Conservation (phyloP, 805 yeast species). For the Brettanomyces custersianus region DNA sequence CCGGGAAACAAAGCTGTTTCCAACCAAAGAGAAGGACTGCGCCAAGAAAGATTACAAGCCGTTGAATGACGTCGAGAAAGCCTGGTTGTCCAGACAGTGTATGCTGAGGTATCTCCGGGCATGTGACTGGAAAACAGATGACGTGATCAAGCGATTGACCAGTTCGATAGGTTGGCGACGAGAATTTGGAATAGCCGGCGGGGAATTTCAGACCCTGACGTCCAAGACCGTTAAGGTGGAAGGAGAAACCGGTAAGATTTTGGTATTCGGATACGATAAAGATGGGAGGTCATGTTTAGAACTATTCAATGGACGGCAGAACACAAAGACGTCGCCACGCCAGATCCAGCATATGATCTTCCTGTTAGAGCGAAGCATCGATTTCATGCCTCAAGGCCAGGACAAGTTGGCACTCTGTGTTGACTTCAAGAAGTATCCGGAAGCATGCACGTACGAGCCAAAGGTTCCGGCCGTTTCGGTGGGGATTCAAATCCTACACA, state of each 20-base stretch:
- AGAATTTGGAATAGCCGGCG: conserved; percentile 67
- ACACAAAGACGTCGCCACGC: conserved; percentile 81
- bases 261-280: conserved; percentile 81
- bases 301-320: conserved; percentile 89
- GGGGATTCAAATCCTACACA: conserved; percentile 85
- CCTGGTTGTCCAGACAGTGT: conserved; percentile 92
- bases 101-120: conserved; percentile 84
- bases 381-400: conserved; percentile 93
- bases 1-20: conserved; percentile 36
- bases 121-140: conserved; percentile 73
- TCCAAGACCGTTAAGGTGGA: conserved; percentile 50
- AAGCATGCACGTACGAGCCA: conserved; percentile 25
- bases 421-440: conserved; percentile 81
- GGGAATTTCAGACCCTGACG: conserved; percentile 40
- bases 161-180: conserved; percentile 87
- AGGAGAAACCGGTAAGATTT: conserved; percentile 88
- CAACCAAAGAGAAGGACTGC: conserved; percentile 36
- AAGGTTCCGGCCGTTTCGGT: conserved; percentile 70
- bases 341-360: conserved; percentile 92
- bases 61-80: conserved; percentile 48
- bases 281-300: conserved; percentile 89
- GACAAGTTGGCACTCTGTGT: conserved; percentile 86
- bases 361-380: conserved; percentile 87
- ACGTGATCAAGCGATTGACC: conserved; percentile 64
- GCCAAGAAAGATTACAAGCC: conserved; percentile 27